phyloP scores from a whole-genome alignment of 257 asterid genomes.

The Nicotiana tomentosiformis region DNA sequence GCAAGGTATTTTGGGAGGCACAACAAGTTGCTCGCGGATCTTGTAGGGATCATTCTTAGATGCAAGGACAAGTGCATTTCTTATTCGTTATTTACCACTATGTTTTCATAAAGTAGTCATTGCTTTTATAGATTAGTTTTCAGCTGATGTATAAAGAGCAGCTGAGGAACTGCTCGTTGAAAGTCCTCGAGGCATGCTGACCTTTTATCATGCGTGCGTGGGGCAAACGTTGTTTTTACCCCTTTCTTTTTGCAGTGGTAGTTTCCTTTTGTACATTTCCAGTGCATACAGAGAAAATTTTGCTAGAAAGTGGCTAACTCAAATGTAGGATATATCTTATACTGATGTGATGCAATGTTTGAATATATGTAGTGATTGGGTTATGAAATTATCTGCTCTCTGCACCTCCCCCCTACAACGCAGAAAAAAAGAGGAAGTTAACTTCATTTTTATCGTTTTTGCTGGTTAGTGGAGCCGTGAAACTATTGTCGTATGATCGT shows the following conservation, averaged over 20 bases:
- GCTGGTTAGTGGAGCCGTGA: neutral
- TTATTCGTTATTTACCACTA: neutral
- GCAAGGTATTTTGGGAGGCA: neutral
- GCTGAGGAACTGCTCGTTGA: neutral
- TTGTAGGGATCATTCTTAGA: neutral
- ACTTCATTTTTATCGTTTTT: neutral
- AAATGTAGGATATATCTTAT: neutral
- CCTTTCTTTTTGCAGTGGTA: neutral
- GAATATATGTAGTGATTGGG: neutral
- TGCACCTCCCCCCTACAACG: too few species aligned
- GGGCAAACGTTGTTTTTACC: neutral
- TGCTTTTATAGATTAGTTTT: slow-evolving; percentile 2
- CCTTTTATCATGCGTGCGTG: slow-evolving; percentile 22
- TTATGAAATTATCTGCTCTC: too few species aligned
- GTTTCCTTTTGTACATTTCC: neutral
- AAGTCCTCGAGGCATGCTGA: slow-evolving; percentile 22
- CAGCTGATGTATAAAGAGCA: slow-evolving; percentile 12
- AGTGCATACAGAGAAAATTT: slow-evolving; percentile 8
- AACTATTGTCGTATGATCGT: too few species aligned
- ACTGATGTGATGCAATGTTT: neutral
- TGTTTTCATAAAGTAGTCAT: neutral
- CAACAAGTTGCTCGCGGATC: neutral
- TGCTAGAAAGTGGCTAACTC: neutral
- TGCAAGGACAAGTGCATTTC: neutral
- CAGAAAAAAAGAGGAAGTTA: neutral